A percentile compares a stretch with the other conserved stretches of the same genome.
These are phyloP conservation scores for Nitzschia sp. DNA, from an alignment of 108 stramenopile genomes.

Conservation along the genomic window DNA sequence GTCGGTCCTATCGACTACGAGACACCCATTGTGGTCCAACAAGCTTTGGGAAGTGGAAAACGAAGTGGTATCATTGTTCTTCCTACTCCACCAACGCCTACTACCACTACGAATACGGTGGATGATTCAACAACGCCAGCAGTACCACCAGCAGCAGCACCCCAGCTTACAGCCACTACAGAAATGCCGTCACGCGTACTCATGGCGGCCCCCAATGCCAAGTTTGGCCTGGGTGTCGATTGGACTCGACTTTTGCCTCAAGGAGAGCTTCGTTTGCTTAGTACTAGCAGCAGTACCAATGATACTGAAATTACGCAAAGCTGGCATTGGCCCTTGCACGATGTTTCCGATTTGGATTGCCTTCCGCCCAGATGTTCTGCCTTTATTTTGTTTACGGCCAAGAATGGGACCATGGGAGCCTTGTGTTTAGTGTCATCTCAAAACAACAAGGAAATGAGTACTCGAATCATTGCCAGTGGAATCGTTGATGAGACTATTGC, in stretches of 20 bases:
- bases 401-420: background rate
- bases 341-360: background rate
- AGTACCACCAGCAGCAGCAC: background rate
- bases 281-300: background rate
- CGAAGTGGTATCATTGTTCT: background rate
- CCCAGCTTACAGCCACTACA: background rate
- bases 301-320: background rate
- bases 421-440: background rate
- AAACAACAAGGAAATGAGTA: background rate
- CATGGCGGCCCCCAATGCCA: background rate
- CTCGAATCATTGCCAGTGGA: background rate
- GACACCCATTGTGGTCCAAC: slow-evolving; percentile 16
- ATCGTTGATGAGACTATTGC: background rate
- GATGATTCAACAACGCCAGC: background rate
- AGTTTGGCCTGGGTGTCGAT: background rate
- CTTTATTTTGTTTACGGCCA: background rate
- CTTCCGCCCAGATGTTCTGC: background rate
- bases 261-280: too few species aligned
- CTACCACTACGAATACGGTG: background rate
- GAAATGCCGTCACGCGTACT: background rate
- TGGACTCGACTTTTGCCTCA: background rate
- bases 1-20: slow-evolving; percentile 2
- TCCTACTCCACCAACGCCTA: background rate
- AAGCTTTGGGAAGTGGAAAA: background rate
- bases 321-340: background rate